phyloP scores from a whole-genome alignment of 768 basidiomycete species.

The Steccherinum ochraceum region DNA sequence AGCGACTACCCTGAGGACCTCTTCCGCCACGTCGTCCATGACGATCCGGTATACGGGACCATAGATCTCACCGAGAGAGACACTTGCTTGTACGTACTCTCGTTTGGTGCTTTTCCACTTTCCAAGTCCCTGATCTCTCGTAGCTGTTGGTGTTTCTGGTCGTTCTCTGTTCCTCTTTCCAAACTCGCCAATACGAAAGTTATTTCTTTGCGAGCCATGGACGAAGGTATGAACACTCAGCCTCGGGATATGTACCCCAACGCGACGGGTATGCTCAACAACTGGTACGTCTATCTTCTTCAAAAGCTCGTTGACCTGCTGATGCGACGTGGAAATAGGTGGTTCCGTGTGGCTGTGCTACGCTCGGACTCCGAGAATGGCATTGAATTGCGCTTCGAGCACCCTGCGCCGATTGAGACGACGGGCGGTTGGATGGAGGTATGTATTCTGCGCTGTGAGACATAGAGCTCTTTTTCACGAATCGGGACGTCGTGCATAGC shows the following conservation, averaged over 20 bases:
- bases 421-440: slow-evolving; percentile 58
- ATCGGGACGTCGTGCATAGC: slow-evolving; percentile 15
- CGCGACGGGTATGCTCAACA: slow-evolving; percentile 50
- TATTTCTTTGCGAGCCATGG: slow-evolving; percentile 48
- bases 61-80: slow-evolving; percentile 44
- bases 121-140: not conserved
- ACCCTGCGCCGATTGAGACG: slow-evolving; percentile 46
- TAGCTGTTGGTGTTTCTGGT: slow-evolving; percentile 61
- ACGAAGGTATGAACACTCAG: slow-evolving; percentile 45
- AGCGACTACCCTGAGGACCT: slow-evolving; percentile 45
- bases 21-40: slow-evolving; percentile 32
- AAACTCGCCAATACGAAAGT: slow-evolving; percentile 28
- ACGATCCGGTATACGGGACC: slow-evolving; percentile 38
- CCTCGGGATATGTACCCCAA: slow-evolving; percentile 44
- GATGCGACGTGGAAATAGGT: slow-evolving; percentile 25
- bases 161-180: slow-evolving; percentile 29
- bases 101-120: not conserved
- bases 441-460: not conserved
- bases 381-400: slow-evolving; percentile 41
- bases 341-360: slow-evolving; percentile 51
- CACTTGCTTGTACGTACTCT: slow-evolving; percentile 34
- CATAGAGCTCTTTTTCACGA: not conserved
- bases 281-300: slow-evolving; percentile 18
- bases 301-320: not conserved
- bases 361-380: slow-evolving; percentile 22